phyloP scores from a whole-genome alignment of 495 filamentous ascomycete genomes.

The Entonaema liquescens region DNA sequence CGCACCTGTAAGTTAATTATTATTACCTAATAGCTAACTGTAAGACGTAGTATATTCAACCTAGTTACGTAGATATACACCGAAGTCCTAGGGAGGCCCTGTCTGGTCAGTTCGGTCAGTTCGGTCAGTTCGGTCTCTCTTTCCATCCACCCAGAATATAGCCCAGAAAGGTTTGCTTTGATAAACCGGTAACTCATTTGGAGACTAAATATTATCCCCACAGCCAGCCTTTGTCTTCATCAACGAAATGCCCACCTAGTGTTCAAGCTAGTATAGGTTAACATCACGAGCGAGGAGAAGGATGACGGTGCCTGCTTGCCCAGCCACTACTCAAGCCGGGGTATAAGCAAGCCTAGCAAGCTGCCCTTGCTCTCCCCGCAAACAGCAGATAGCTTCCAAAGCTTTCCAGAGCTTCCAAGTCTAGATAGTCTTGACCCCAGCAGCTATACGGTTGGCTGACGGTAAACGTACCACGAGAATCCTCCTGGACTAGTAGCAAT shows the following conservation, averaged over 20 bases:
- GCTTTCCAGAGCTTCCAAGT: background rate
- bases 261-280: background rate
- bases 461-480: background rate
- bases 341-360: conserved; percentile 10
- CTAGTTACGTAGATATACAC: background rate
- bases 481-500: background rate
- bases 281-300: background rate
- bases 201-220: background rate
- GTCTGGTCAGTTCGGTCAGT: no score
- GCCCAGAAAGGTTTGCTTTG: background rate
- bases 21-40: background rate
- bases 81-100: no score
- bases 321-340: conserved; percentile 17
- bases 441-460: background rate
- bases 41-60: background rate
- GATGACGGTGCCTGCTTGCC: conserved; percentile 5
- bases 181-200: background rate
- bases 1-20: background rate
- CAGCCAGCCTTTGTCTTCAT: background rate
- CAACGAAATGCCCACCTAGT: background rate
- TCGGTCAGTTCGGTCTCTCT: no score
- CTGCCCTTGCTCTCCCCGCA: conserved; percentile 13
- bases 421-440: conserved; percentile 2
- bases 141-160: no score
- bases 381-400: conserved; percentile 8